Evolutionary conservation across 1,139 yeast species (phyloP).

Genomic region (Suhomyces anneliseae): DNA sequence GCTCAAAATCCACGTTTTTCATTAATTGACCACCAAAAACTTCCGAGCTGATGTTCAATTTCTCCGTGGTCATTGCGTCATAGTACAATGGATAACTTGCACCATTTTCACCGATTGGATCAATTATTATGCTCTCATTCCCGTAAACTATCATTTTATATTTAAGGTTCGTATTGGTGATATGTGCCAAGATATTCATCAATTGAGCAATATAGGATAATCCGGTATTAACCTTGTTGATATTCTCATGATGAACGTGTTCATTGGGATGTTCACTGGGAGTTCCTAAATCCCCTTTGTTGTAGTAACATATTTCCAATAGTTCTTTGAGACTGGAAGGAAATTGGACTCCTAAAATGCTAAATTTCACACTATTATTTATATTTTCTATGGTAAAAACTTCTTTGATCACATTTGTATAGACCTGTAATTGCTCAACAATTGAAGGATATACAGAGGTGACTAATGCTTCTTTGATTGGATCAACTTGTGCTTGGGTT

Average conservation of each 20-base stretch:
- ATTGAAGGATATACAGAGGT: constrained; percentile 25
- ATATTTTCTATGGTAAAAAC: constrained; percentile 30
- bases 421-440: constrained; percentile 17
- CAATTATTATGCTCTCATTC: constrained; percentile 26
- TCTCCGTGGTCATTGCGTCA: constrained; percentile 25
- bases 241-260: constrained; percentile 13
- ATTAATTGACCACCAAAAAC: constrained; percentile 11
- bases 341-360: constrained; percentile 38
- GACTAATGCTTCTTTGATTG: constrained; percentile 25
- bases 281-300: constrained; percentile 14
- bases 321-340: constrained; percentile 35
- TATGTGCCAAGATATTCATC: constrained; percentile 23
- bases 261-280: constrained; percentile 5
- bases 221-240: constrained; percentile 34
- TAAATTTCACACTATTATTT: constrained; percentile 25
- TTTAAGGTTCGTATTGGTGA: constrained; percentile 29
- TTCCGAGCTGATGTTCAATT: constrained; percentile 14
- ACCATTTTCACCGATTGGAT: constrained; percentile 17
- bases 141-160: constrained; percentile 30
- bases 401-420: constrained; percentile 23
- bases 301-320: constrained; percentile 32
- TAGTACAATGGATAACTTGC: constrained; percentile 30
- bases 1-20: constrained; percentile 34
- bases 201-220: constrained; percentile 32
- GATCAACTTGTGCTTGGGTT: constrained; percentile 29